Conservation (phyloP, 257 asterid genomes). For the Echites panduratus region DNA sequence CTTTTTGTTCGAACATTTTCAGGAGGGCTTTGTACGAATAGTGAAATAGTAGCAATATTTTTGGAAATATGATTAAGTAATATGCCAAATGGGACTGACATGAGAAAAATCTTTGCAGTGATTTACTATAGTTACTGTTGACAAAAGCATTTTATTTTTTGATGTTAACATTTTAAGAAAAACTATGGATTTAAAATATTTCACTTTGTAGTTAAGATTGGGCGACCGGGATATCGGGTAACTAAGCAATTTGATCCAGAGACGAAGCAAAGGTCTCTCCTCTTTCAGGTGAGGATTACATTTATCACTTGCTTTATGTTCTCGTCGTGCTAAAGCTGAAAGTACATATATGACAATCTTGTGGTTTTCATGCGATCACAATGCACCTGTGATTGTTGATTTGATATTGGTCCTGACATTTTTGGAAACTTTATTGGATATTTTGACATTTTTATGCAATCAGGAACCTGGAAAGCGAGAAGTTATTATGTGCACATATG, state of each 20-base stretch:
- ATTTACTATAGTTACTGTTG: not conserved
- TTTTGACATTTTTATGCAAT: not conserved
- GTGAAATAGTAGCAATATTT: not conserved
- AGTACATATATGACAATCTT: not conserved
- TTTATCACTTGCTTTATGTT: not conserved
- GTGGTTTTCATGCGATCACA: not conserved
- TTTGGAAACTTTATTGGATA: not conserved
- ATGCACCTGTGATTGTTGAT: not conserved
- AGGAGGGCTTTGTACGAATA: not conserved
- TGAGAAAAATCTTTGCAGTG: not conserved
- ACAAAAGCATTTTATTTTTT: not conserved
- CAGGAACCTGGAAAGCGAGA: not conserved
- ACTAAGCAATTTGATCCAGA: conserved; percentile 89
- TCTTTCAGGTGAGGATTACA: conserved; percentile 63
- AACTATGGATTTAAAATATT: not conserved
- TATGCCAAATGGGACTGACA: not conserved
- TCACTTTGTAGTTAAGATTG: conserved; percentile 73
- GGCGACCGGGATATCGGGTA: conserved; percentile 96
- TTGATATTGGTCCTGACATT: not conserved
- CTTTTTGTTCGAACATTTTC: not conserved
- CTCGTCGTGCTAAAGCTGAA: not conserved
- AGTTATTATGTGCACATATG: not conserved
- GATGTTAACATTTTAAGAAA: not conserved
- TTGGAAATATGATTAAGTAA: not conserved
- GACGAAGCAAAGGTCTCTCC: conserved; percentile 91